Percentiles rank a stretch among this genome's conserved stretches.
Evolutionary conservation across 2,329 filamentous ascomycete species (phyloP).

Genomic region (Fulvia fulva): DNA sequence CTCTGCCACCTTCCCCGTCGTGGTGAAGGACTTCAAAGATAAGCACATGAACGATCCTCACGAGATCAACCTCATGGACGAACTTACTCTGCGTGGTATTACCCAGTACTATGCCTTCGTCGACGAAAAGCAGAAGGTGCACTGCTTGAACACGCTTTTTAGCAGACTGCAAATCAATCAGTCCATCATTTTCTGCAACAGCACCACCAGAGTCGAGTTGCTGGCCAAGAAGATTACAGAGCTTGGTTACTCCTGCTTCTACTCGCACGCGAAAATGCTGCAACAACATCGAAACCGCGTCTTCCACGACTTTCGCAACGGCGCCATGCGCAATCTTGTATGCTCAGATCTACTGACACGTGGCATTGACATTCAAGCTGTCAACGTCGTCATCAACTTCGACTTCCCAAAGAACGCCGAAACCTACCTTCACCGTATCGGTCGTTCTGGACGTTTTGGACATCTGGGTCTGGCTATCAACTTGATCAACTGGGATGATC

Average conservation of each 20-base stretch:
- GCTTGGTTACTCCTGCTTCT: constrained; percentile 98
- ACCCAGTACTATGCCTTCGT: constrained; percentile 99
- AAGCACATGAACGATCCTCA: constrained; percentile 96
- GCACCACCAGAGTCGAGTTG: constrained; percentile 94
- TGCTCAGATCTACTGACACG: constrained; percentile 96
- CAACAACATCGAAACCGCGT: constrained; percentile 96
- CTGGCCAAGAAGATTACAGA: constrained; percentile 99
- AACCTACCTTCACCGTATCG: constrained; percentile 96
- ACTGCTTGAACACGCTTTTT: constrained; percentile 97
- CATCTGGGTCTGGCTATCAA: constrained; percentile 98
- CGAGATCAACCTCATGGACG: constrained; percentile 99
- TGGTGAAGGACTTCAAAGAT: constrained; percentile 96
- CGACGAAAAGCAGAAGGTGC: constrained; percentile 98
- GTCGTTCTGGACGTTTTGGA: constrained; percentile 93
- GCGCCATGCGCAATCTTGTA: constrained; percentile 94
- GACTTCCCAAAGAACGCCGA: constrained; percentile 99
- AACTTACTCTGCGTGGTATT: constrained; percentile 94
- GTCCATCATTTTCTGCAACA: constrained; percentile 99
- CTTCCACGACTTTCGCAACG: constrained; percentile 98
- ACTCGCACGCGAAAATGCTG: constrained; percentile 97
- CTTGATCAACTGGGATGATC: constrained; percentile 98
- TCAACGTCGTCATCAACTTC: constrained; percentile 99
- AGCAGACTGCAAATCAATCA: constrained; percentile 99
- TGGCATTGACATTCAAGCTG: constrained; percentile 98
- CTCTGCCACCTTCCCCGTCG: constrained; percentile 93